These are phyloP conservation scores for Penicillium samsonianum DNA, from an alignment of 495 filamentous ascomycete genomes.

Conservation along the genomic window DNA sequence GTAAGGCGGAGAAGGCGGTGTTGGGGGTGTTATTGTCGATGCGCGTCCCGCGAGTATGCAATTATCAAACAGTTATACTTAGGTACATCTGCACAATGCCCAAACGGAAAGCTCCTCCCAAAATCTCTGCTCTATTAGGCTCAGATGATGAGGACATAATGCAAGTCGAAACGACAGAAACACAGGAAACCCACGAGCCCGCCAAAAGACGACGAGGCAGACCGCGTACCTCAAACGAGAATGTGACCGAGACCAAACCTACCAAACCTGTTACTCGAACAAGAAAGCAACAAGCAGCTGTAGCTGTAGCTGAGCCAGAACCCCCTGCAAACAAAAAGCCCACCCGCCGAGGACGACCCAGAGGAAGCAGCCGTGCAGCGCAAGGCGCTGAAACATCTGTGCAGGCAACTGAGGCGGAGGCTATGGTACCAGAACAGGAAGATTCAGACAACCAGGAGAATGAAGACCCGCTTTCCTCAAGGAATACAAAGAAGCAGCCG, in stretches of 20 bases:
- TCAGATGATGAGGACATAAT: conserved; percentile 67
- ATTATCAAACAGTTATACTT: background rate
- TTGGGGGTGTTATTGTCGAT: conserved; percentile 23
- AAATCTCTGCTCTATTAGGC: conserved; percentile 62
- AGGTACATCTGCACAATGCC: conserved; percentile 47
- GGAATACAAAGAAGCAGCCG: conserved; percentile 11
- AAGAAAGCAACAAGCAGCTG: conserved; percentile 20
- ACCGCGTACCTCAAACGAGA: conserved; percentile 34
- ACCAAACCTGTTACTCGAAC: conserved; percentile 15
- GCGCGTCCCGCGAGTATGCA: conserved; percentile 13
- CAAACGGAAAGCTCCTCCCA: conserved; percentile 52
- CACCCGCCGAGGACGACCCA: conserved; percentile 42
- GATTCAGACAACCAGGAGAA: conserved; percentile 21
- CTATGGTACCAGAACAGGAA: conserved; percentile 8
- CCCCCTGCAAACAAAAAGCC: conserved; percentile 36
- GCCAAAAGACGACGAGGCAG: conserved; percentile 45
- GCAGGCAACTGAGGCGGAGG: conserved; percentile 12
- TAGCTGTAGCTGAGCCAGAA: conserved; percentile 38
- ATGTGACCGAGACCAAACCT: conserved; percentile 27
- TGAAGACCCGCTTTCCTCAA: conserved; percentile 23
- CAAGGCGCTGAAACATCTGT: conserved; percentile 26
- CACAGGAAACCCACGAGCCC: conserved; percentile 33
- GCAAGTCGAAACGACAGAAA: conserved; percentile 26
- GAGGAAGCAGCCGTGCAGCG: conserved; percentile 37
- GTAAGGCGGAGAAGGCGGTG: conserved; percentile 22